phyloP scores from a whole-genome alignment of 495 filamentous ascomycete species.

The Rhizodiscina lignyota region DNA sequence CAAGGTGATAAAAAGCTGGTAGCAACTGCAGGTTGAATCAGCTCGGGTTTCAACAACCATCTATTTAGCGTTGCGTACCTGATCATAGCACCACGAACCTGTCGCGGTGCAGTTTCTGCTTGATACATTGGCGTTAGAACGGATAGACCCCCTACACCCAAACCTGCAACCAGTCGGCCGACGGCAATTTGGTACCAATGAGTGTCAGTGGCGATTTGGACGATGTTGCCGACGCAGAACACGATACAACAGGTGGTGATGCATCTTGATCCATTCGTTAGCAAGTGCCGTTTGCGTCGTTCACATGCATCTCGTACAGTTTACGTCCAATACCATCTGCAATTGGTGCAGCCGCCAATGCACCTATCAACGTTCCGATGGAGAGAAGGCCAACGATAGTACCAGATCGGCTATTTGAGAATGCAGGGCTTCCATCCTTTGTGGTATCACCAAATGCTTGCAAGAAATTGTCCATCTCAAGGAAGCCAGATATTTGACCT shows the following conservation, averaged over 20 bases:
- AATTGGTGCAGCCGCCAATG: slow-evolving; percentile 14
- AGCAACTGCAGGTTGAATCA: slow-evolving; percentile 40
- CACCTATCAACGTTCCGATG: slow-evolving; percentile 20
- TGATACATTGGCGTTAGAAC: slow-evolving; percentile 19
- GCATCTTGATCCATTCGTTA: no score
- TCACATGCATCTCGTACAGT: no score
- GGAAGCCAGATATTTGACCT: slow-evolving; percentile 19
- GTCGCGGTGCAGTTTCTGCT: slow-evolving; percentile 15
- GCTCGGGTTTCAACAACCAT: no score
- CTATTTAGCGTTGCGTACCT: no score
- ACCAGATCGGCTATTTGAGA: slow-evolving; percentile 15
- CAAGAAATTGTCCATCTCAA: slow-evolving; percentile 19
- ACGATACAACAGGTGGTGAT: slow-evolving; percentile 15
- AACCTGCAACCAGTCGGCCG: slow-evolving; percentile 17
- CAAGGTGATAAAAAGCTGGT: slow-evolving; percentile 78
- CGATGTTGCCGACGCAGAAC: slow-evolving; percentile 17
- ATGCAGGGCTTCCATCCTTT: slow-evolving; percentile 4
- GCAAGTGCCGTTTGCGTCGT: no score
- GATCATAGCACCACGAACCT: slow-evolving; percentile 17
- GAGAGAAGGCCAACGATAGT: slow-evolving; percentile 20
- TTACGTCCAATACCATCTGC: slow-evolving; percentile 17
- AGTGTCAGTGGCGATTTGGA: slow-evolving; percentile 16
- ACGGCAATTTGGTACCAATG: slow-evolving; percentile 18
- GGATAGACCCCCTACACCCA: slow-evolving; percentile 17
- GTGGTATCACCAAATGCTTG: slow-evolving; percentile 10